Conservation (phyloP, 306 rosid genomes). For the Prunus mume region DNA sequence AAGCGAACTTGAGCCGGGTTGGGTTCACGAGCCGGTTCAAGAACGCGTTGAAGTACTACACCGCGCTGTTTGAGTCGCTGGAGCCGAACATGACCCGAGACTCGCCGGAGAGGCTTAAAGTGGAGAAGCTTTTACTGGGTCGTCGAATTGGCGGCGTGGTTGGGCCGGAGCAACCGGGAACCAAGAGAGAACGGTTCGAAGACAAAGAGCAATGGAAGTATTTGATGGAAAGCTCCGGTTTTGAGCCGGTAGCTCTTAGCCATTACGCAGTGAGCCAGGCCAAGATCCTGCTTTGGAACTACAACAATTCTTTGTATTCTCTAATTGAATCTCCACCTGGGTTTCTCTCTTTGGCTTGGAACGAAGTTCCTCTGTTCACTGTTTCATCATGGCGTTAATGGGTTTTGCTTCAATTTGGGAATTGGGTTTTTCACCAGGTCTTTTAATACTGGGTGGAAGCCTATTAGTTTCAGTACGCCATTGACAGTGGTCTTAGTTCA, state of each 20-base stretch:
- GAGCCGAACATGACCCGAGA: constrained; percentile 69
- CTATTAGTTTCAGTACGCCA: constrained; percentile 48
- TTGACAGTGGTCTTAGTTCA: constrained; percentile 27
- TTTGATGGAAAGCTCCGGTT: constrained; percentile 68
- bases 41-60: constrained; percentile 63
- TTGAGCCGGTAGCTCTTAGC: constrained; percentile 64
- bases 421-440: constrained; percentile 54
- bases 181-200: constrained; percentile 62
- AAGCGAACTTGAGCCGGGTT: constrained; percentile 59
- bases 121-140: constrained; percentile 68
- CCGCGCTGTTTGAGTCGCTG: constrained; percentile 74
- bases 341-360: constrained; percentile 88
- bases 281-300: constrained; percentile 69
- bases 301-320: constrained; percentile 54
- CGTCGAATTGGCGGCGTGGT: constrained; percentile 53
- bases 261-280: constrained; percentile 94
- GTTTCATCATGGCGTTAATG: constrained; percentile 90
- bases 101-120: constrained; percentile 62
- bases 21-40: constrained; percentile 60
- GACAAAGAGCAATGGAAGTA: constrained; percentile 73
- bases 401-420: neutral
- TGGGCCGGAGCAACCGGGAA: constrained; percentile 43
- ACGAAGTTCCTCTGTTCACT: constrained; percentile 68
- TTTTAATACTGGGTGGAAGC: constrained; percentile 72
- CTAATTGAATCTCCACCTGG: constrained; percentile 68